Evolutionary conservation across 2,329 filamentous ascomycete species (phyloP).

Genomic region (Pseudonectria foliicola): DNA sequence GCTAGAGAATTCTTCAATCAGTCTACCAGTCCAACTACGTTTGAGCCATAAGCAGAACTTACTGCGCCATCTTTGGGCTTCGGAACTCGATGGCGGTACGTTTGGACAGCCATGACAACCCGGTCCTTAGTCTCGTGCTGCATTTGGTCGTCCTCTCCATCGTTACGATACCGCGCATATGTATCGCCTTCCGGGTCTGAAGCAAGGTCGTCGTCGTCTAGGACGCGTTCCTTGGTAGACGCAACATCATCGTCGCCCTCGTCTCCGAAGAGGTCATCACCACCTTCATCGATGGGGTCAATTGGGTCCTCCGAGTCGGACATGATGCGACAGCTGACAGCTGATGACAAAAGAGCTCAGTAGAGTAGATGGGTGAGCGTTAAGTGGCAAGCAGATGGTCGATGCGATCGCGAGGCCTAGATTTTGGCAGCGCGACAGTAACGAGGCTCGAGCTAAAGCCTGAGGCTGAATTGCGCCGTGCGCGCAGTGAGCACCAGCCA

Average conservation of each 20-base stretch:
- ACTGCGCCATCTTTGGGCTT: slow-evolving; percentile 66
- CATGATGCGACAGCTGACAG: slow-evolving; percentile 28
- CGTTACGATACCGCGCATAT: slow-evolving; percentile 34
- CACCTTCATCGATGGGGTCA: slow-evolving; percentile 47
- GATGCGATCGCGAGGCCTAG: slow-evolving; percentile 8
- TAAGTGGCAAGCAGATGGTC: slow-evolving; percentile 8
- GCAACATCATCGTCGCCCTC: slow-evolving; percentile 49
- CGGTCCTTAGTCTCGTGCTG: slow-evolving; percentile 44
- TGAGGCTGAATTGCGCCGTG: slow-evolving; percentile 8
- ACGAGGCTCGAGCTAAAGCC: background rate
- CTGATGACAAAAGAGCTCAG: background rate
- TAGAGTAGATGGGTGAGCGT: background rate
- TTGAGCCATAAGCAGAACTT: slow-evolving; percentile 20
- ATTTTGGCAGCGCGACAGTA: background rate
- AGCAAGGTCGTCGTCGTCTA: slow-evolving; percentile 54
- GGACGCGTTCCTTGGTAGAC: slow-evolving; percentile 55
- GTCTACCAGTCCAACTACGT: no score
- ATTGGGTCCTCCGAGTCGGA: slow-evolving; percentile 50
- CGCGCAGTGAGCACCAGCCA: slow-evolving; percentile 5
- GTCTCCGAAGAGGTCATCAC: slow-evolving; percentile 57
- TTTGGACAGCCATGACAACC: slow-evolving; percentile 54
- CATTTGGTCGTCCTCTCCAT: slow-evolving; percentile 38
- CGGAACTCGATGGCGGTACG: slow-evolving; percentile 63
- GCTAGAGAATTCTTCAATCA: slow-evolving; percentile 31
- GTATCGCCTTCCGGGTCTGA: slow-evolving; percentile 43